Percentiles rank a stretch among this genome's conserved stretches.
Conservation (phyloP, 2,329 filamentous ascomycete genomes). For the Colletotrichum simmondsii region DNA sequence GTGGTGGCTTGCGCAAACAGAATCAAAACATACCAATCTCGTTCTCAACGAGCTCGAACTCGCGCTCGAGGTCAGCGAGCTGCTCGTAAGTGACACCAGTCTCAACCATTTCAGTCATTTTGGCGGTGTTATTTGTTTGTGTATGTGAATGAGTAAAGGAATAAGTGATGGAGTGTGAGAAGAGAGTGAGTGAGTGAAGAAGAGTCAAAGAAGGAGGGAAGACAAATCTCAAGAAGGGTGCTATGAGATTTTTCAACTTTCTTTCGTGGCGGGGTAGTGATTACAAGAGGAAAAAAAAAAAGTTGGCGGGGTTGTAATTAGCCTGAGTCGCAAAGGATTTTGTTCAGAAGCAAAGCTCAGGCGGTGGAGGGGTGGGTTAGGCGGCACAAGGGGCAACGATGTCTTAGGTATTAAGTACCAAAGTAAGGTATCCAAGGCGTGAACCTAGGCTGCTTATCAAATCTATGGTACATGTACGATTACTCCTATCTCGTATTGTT, state of each 20-base stretch:
- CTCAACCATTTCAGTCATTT: slow-evolving; percentile 47
- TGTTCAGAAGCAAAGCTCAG: slow-evolving; percentile 25
- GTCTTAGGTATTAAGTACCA: slow-evolving; percentile 15
- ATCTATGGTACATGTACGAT: background rate
- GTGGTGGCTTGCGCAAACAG: background rate
- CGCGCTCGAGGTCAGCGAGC: slow-evolving; percentile 81
- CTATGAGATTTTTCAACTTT: slow-evolving; percentile 1
- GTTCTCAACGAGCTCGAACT: slow-evolving; percentile 85
- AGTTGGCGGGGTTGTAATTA: slow-evolving; percentile 20
- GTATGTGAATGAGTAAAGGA: background rate
- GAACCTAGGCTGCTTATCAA: slow-evolving; percentile 23
- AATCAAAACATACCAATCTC: slow-evolving; percentile 76
- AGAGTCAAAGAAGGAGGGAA: too few relatives aligned
- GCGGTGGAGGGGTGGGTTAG: slow-evolving; percentile 35
- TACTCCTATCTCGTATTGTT: background rate
- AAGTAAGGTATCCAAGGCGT: slow-evolving; percentile 2
- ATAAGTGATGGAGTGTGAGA: background rate
- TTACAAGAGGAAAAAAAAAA: background rate
- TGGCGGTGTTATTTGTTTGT: slow-evolving; percentile 20
- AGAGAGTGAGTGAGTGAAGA: background rate
- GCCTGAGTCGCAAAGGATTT: slow-evolving; percentile 32
- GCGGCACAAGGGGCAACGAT: slow-evolving; percentile 1
- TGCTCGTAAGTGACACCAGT: slow-evolving; percentile 75
- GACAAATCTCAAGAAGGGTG: background rate
- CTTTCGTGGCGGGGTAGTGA: slow-evolving; percentile 17